Base-by-base conservation (phyloP, 2,329 filamentous ascomycete genomes). In the Metarhizium brunneum region DNA sequence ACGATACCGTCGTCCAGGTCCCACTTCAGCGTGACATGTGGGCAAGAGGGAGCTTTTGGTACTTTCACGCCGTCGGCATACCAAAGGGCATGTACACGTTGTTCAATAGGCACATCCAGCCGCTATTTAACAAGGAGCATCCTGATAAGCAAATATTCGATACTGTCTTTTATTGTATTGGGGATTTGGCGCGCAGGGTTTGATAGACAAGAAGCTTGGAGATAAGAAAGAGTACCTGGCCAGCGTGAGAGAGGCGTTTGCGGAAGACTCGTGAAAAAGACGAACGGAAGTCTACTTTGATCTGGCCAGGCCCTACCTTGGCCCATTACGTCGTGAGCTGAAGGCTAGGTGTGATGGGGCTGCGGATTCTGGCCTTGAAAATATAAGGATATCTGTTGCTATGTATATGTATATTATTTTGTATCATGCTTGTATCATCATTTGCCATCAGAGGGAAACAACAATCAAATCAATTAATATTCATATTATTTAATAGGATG, bases 61-160 rank as follows among this genome's bases (percentile, higher is more conserved):
- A 60, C 54, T 63, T 63, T 25, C 55, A 61, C 14, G 56, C 60
- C 3, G 40, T 59, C 11, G 53, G 16, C 6, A 38, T 58, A 14
- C 60, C 60, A n/a, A 62, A 63, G 47, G 60, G 55, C 53, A 59
- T 63, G 57, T 62, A 57, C 53, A 56, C 50, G 18, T 29, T 63
- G 14, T 62, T 62, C 47, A 59, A 59, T 30, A 29, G 45, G 35
- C 53, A 61, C 50, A 55, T 62, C 25, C 61, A 60, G 35, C 59
- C 59, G 11, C 52, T 60, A 14, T 62, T 61, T 48, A 60, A 60
- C 48, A 56, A 55, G 49, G 58, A 57, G 50, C 59, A 60, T 42
- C 58, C 58, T 52, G 20, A 54, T 16, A 8, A 11, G 29, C 47
- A 14, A 8, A 47, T 53, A 18, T 53, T 53, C 20, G 42, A 53